Conservation (phyloP, 1,139 yeast genomes). For the Saccharomyces hybrid region DNA sequence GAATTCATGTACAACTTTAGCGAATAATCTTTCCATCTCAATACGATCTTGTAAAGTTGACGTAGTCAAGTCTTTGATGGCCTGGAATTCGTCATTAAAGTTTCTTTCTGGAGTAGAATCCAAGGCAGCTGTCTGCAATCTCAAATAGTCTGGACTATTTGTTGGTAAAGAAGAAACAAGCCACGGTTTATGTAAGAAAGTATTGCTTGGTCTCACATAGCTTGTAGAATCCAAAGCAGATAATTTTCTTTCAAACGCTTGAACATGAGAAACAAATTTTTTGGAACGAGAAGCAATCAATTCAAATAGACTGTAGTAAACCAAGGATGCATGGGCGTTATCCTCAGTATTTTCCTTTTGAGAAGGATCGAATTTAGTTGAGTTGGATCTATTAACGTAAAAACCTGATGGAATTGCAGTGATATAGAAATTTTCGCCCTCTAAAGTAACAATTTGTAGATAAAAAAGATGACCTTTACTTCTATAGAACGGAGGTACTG, state of each 20-base stretch:
- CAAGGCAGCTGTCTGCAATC: slow-evolving; percentile 20
- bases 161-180: slow-evolving; percentile 39
- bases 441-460: slow-evolving; percentile 66
- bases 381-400: slow-evolving; percentile 62
- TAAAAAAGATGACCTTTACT: slow-evolving; percentile 75
- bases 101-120: slow-evolving; percentile 44
- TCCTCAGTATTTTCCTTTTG: slow-evolving; percentile 33
- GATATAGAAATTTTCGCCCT: slow-evolving; percentile 69
- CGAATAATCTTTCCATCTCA: slow-evolving; percentile 66
- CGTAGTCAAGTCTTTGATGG: slow-evolving; percentile 63
- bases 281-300: slow-evolving; percentile 33
- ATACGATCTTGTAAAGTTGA: slow-evolving; percentile 57
- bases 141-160: slow-evolving; percentile 24
- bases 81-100: slow-evolving; percentile 89
- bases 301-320: slow-evolving; percentile 32
- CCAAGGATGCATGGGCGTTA: slow-evolving; percentile 11
- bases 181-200: slow-evolving; percentile 72
- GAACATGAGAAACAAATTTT: slow-evolving; percentile 35
- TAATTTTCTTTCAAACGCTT: slow-evolving; percentile 37
- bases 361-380: slow-evolving; percentile 62
- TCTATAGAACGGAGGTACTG: slow-evolving; percentile 58
- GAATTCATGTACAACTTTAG: slow-evolving; percentile 72
- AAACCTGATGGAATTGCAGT: slow-evolving; percentile 78
- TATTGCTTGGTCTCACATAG: slow-evolving; percentile 52
- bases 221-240: slow-evolving; percentile 46